A percentile compares a stretch with the other conserved stretches of the same genome.
Evolutionary conservation across 441 rosid species (phyloP).

Genomic region (Raphanus hybrid): DNA sequence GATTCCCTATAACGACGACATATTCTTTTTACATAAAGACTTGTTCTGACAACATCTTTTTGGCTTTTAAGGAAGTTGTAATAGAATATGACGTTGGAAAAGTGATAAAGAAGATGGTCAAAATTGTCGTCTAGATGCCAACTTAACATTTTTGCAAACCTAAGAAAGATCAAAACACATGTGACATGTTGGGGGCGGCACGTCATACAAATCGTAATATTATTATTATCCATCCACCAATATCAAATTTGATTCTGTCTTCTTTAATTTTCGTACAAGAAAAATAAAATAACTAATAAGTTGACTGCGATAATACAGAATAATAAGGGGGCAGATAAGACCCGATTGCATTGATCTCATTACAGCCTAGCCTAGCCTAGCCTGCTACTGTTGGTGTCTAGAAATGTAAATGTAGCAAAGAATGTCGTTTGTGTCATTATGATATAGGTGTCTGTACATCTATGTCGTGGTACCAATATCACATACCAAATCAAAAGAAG

Average conservation of each 20-base stretch:
- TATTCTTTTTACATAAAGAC: neutral
- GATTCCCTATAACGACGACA: neutral
- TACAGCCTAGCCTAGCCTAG: conserved; percentile 5
- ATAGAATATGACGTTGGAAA: conserved; percentile 15
- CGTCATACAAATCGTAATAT: conserved; percentile 4
- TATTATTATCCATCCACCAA: conserved; percentile 1
- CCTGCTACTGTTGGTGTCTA: neutral
- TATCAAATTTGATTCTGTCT: conserved; percentile 12
- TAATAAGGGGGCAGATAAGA: neutral
- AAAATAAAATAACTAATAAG: neutral
- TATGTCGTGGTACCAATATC: neutral
- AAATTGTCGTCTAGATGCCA: conserved; percentile 38
- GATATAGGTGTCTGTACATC: neutral
- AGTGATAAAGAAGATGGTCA: conserved; percentile 21
- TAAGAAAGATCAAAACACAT: conserved; percentile 31
- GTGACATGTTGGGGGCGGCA: conserved; percentile 30
- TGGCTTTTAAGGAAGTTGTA: conserved; percentile 19
- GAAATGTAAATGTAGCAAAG: conserved; percentile 2
- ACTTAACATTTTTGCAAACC: conserved; percentile 16
- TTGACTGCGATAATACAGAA: conserved; percentile 15
- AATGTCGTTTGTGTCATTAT: neutral
- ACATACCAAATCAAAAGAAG: conserved; percentile 15
- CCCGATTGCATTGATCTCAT: neutral
- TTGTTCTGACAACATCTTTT: conserved; percentile 32
- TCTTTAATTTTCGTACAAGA: neutral